phyloP scores from a whole-genome alignment of 129 eudicot species.

The Chrysanthemum makinoi region DNA sequence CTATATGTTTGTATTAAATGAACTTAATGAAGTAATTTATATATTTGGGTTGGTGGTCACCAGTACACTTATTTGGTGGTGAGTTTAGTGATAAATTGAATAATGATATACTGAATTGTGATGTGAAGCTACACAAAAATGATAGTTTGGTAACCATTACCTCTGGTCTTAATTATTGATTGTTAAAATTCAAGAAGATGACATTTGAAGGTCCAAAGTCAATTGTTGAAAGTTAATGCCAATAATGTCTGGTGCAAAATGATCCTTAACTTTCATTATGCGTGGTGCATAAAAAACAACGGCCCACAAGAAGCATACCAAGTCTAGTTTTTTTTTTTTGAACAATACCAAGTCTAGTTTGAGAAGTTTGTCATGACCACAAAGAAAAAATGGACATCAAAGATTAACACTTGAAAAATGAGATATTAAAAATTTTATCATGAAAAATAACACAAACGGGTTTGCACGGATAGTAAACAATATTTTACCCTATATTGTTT shows the following conservation, averaged over 20 bases:
- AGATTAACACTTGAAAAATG: too few species aligned
- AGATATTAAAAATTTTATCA: not conserved
- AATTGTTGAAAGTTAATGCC: not conserved
- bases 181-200: not conserved
- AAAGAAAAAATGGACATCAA: not conserved
- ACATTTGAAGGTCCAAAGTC: not conserved
- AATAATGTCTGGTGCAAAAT: conserved; percentile 2
- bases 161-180: too few species aligned
- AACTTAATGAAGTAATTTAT: too few species aligned
- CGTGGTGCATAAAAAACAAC: not conserved
- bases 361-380: conserved; percentile 19
- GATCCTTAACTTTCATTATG: not conserved
- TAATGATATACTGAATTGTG: too few species aligned
- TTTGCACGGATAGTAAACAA: not conserved
- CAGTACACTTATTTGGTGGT: too few species aligned
- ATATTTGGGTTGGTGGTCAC: too few species aligned
- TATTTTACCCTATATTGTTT: too few species aligned
- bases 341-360: conserved; percentile 5
- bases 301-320: conserved; percentile 10
- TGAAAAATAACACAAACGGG: not conserved
- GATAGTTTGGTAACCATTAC: too few species aligned
- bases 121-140: too few species aligned
- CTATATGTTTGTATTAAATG: too few species aligned
- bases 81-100: too few species aligned
- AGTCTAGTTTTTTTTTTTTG: conserved; percentile 9